These are phyloP conservation scores for Russula earlei DNA, from an alignment of 768 basidiomycete species.

Conservation along the genomic window DNA sequence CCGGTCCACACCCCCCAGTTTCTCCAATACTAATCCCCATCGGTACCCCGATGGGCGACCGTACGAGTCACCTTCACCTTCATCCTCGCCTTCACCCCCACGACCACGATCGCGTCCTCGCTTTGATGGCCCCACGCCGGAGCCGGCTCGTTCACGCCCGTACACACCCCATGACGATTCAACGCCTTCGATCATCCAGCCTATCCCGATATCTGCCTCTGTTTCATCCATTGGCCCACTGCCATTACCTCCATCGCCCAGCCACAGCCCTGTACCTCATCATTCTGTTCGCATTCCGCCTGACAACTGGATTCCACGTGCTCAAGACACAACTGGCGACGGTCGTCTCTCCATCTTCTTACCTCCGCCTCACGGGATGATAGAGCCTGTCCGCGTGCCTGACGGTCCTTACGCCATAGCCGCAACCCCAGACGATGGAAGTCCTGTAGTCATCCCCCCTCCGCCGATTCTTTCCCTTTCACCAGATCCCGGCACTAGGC, in stretches of 20 bases:
- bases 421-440: conserved; percentile 14
- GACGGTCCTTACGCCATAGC: conserved; percentile 9
- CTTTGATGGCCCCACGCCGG: neutral
- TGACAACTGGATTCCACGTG: conserved; percentile 18
- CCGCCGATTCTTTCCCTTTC: neutral
- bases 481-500: neutral
- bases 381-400: neutral
- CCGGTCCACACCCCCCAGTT: neutral
- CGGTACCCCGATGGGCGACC: neutral
- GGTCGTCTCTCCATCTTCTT: conserved; percentile 16
- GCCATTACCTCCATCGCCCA: neutral
- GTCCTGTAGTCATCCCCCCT: conserved; percentile 8
- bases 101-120: conserved; percentile 14
- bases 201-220: conserved; percentile 11
- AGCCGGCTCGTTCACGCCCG: conserved; percentile 13
- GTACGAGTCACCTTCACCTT: neutral
- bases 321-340: conserved; percentile 13
- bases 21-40: neutral
- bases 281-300: conserved; percentile 13
- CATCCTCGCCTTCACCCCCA: conserved; percentile 5
- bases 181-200: conserved; percentile 17
- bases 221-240: neutral
- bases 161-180: conserved; percentile 17
- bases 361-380: conserved; percentile 18
- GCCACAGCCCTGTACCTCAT: conserved; percentile 2